These are phyloP conservation scores for Sarocladiaceae sp. DNA, from an alignment of 2,329 filamentous ascomycete species.

Conservation along the genomic window DNA sequence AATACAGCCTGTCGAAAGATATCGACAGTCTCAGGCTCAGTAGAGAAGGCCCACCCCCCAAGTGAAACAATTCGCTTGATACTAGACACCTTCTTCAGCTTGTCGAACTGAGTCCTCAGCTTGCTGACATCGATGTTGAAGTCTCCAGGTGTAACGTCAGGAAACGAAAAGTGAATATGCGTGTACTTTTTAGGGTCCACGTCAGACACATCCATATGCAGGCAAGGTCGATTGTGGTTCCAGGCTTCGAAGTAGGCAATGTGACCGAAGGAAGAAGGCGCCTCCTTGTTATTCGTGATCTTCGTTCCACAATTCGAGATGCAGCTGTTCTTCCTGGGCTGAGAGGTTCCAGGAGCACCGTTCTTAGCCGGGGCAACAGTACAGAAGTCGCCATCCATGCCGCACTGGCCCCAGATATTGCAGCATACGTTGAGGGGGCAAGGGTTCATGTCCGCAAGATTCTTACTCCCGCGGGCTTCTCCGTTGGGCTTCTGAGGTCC, in stretches of 20 bases:
- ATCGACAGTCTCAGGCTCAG: constrained; percentile 18
- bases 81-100: constrained; percentile 8
- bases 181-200: constrained; percentile 20
- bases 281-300: constrained; percentile 20
- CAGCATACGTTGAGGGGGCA: constrained; percentile 39
- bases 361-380: constrained; percentile 21
- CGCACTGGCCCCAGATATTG: constrained; percentile 38
- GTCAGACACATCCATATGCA: constrained; percentile 23
- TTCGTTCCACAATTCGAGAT: constrained; percentile 27
- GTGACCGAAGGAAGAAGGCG: constrained; percentile 19
- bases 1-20: constrained; percentile 23
- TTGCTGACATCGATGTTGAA: background rate
- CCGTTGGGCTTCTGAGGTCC: constrained; percentile 36
- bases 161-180: constrained; percentile 28
- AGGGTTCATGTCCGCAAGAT: constrained; percentile 33
- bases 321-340: constrained; percentile 17
- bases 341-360: constrained; percentile 21
- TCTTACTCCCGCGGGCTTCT: constrained; percentile 22
- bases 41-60: constrained; percentile 28
- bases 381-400: constrained; percentile 37
- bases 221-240: constrained; percentile 21
- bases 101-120: constrained; percentile 9
- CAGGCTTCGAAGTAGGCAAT: constrained; percentile 29
- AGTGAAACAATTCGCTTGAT: constrained; percentile 24
- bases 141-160: constrained; percentile 9